Base-by-base conservation (phyloP, 805 yeast genomes). In the Kregervanrija fluxuum region DNA sequence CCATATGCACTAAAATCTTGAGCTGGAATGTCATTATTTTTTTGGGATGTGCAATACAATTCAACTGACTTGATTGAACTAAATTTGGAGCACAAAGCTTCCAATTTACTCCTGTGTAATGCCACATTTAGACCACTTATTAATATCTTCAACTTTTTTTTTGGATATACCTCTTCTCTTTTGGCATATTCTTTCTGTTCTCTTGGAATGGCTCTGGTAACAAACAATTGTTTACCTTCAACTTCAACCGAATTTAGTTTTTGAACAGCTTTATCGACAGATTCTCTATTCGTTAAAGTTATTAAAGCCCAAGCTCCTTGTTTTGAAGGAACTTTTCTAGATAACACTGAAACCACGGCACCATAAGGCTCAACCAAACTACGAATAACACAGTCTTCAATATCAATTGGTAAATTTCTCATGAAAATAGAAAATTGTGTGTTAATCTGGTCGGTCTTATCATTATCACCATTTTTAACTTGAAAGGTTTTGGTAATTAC, bases 231-330 rank as follows among this genome's bases (percentile, higher is more conserved):
- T 22, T 56, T 58, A 11, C 54, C 55, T 38, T 62, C 63, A 37
- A 62, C 48, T 39, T 59, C 59, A 32, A 62, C 45, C 3, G 52
- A 37, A 40, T 61, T 62, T 41, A 62, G 47, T 12, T 54, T 53
- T 2, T 51, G 38, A 10, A 62, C 54, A 0, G 64, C 55, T 15
- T 41, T 47, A 30, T 59, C 58, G 12, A 61, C 57, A 1, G 64
- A 50, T 22, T 50, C 51, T 31, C 53, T 54, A 41, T 54, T 49
- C 12, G 56, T 53, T 49, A 62, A 35, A 5, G 55, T 59, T 16
- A 62, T 59, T 32, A 62, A 48, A 4, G 67, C 65, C 67, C 67
- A 62, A 15, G 59, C 38, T 3, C 64, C 67, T 35, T 59, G 50
- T 38, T 45, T 57, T n/a, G 44, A 45, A 2, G 58, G 62, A 17